phyloP scores from a whole-genome alignment of 2,329 filamentous ascomycete genomes.

The Leptographium radiaticola region DNA sequence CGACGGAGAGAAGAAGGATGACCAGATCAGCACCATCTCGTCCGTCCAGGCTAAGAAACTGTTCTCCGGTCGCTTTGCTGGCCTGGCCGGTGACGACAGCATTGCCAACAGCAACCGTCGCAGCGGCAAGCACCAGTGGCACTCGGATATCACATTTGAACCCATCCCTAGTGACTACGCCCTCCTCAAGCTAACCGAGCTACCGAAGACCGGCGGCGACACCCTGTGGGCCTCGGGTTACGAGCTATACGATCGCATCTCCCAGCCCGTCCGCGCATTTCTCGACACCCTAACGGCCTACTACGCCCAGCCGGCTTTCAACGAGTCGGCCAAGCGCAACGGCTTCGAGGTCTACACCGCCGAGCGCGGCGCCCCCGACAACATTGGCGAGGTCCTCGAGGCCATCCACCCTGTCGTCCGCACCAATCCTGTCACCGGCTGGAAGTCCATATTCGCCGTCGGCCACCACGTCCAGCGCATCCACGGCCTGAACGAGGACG shows the following conservation, averaged over 20 bases:
- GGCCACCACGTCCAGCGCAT: constrained; percentile 37
- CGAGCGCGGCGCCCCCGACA: constrained; percentile 36
- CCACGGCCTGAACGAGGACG: constrained; percentile 33
- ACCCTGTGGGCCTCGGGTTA: constrained; percentile 27
- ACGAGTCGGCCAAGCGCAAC: constrained; percentile 29
- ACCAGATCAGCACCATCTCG: constrained; percentile 35
- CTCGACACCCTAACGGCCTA: constrained; percentile 45
- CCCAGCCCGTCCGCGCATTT: constrained; percentile 23
- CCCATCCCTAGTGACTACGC: constrained; percentile 32
- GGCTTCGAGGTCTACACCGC: constrained; percentile 31
- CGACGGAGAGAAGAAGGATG: constrained; percentile 28
- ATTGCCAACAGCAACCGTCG: constrained; percentile 25
- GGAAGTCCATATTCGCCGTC: constrained; percentile 40
- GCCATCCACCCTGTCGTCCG: constrained; percentile 41
- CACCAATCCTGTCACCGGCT: constrained; percentile 45
- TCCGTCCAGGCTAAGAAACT: constrained; percentile 26
- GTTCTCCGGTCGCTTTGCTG: constrained; percentile 21
- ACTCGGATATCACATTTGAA: constrained; percentile 28
- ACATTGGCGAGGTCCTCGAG: constrained; percentile 32
- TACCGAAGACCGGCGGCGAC: constrained; percentile 28
- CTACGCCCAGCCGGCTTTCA: constrained; percentile 36
- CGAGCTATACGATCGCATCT: constrained; percentile 26
- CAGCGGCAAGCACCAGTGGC: no score
- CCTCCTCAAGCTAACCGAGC: constrained; percentile 27
- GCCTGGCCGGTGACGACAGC: constrained; percentile 24